A percentile compares a stretch with the other conserved stretches of the same genome.
Conservation (phyloP, 306 rosid genomes). For the Gillenia trifoliata region DNA sequence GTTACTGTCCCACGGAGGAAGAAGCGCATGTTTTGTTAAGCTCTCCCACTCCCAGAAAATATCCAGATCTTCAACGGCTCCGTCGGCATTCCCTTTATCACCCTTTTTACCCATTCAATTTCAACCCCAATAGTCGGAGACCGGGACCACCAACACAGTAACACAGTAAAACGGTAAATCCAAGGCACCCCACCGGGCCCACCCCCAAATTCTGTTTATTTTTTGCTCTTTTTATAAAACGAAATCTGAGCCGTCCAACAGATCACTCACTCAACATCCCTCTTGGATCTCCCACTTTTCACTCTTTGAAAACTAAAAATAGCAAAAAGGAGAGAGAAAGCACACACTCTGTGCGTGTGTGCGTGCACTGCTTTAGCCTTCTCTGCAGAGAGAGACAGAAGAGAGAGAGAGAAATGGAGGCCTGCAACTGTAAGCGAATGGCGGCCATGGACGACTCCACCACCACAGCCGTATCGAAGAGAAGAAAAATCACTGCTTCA, state of each 20-base stretch:
- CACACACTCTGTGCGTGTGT: slow-evolving; percentile 1
- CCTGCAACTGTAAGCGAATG: slow-evolving; percentile 43
- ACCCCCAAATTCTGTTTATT: neutral
- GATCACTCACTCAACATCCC: slow-evolving; percentile 28
- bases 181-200: neutral
- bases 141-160: slow-evolving; percentile 15
- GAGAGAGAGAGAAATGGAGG: slow-evolving; percentile 30
- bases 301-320: slow-evolving; percentile 8
- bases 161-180: neutral
- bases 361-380: slow-evolving; percentile 6
- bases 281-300: slow-evolving; percentile 35
- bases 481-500: slow-evolving; percentile 30
- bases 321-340: neutral
- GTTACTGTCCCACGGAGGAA: neutral
- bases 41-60: neutral
- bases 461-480: slow-evolving; percentile 39
- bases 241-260: slow-evolving; percentile 46
- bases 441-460: slow-evolving; percentile 27
- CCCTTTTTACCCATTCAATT: neutral
- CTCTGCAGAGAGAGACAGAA: neutral
- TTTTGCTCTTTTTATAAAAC: neutral
- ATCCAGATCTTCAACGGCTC: slow-evolving; percentile 19
- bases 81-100: slow-evolving; percentile 5
- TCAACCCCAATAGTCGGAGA: neutral
- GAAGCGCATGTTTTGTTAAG: neutral